phyloP scores from a whole-genome alignment of 345 rosid genomes.

The Pugionium dolabratum region DNA sequence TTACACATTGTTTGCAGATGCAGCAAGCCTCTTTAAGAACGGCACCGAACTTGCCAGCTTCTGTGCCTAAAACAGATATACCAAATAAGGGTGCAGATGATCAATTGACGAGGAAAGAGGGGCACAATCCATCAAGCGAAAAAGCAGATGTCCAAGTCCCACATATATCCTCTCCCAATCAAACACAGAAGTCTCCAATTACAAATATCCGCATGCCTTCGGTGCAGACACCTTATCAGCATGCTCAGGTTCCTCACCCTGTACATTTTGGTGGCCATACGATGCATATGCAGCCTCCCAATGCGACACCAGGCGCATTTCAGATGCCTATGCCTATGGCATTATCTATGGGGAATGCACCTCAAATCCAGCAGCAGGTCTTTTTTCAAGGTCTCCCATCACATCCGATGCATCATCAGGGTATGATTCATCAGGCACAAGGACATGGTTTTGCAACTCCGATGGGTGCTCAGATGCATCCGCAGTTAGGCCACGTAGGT shows the following conservation, averaged over 20 bases:
- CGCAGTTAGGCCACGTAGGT: conserved; percentile 70
- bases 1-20: conserved; percentile 55
- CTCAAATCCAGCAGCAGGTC: conserved; percentile 68
- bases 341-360: conserved; percentile 65
- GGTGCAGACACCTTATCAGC: conserved; percentile 72
- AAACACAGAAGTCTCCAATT: conserved; percentile 58
- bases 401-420: conserved; percentile 75
- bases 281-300: conserved; percentile 76
- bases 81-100: conserved; percentile 55
- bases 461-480: conserved; percentile 63
- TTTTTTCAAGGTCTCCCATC: conserved; percentile 69
- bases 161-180: conserved; percentile 48
- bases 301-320: conserved; percentile 53
- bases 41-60: conserved; percentile 55
- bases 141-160: conserved; percentile 62
- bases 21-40: conserved; percentile 58
- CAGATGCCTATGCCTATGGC: conserved; percentile 76
- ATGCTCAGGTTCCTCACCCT: conserved; percentile 56
- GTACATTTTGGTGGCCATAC: conserved; percentile 71
- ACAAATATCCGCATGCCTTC: conserved; percentile 60
- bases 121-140: conserved; percentile 45
- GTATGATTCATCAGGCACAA: conserved; percentile 85
- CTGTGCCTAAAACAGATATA: conserved; percentile 55
- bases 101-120: conserved; percentile 51
- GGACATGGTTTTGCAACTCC: conserved; percentile 64